Base-by-base conservation (phyloP, 2,329 filamentous ascomycete genomes). In the Polychaeton citri region DNA sequence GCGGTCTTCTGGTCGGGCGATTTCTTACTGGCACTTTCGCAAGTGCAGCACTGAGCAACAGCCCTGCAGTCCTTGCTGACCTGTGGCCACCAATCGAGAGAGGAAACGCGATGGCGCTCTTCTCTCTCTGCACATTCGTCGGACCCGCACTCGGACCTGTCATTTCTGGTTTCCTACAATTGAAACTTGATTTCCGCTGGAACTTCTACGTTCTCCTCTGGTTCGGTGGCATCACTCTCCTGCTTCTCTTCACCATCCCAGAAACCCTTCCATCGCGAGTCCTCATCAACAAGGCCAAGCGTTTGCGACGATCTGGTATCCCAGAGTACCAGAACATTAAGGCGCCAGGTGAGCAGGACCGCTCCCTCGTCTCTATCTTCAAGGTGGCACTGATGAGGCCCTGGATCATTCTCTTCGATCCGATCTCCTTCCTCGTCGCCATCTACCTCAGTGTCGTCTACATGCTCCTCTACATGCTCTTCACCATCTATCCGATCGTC, bases 1-100 rank as follows among this genome's bases (percentile, higher is more conserved):
- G 53, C 1, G 59, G 55, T 1, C 53, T 76, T 15, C 59, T 75
- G 0, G 65, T 71, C 3, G 70, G 71, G 3, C 58, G 72, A 2
- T 73, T 75, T 46, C 45, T 75, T 16, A 65, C 67, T 0, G 72
- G 72, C 10, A 72, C 68, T 0, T 69, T 72, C 42, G 68, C 71
- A 4, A 62, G 64, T n/a, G 64, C 68, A 0, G 36, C 61, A 2
- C 43, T 65, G 32, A 56, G 54, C 13, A 65, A 64, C 42, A 47
- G 55, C 6, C 61, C 61, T 0, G 71, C 70, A 5, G 62, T 74
- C 1, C 47, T 74, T 8, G 69, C 68, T 63, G 51, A 74, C 43
- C 47, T 74, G 6, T 74, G 69, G 70, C 58, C 62, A 15, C 64
- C 68, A 0, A 38, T 70, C 5, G 61, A 71, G 45, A 61, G 72